Evolutionary conservation across 768 basidiomycete species (phyloP), one percentile per base, ranked within the genome.

Genomic region (Gloeophyllum trabeum): DNA sequence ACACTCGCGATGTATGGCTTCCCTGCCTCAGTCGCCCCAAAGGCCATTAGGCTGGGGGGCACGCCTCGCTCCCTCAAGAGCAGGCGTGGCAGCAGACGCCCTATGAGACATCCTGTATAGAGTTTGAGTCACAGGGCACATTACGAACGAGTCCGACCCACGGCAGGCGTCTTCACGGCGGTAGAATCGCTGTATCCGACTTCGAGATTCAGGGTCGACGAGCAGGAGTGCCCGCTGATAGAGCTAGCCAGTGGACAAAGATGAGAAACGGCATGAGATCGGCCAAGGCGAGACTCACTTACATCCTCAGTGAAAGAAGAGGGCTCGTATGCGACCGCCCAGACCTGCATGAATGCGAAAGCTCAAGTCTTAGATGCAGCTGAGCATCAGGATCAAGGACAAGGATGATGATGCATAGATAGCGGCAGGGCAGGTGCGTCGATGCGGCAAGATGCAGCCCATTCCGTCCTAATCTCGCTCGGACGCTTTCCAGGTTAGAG

Each of bases 1-100:
- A 7, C 25, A 69, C 79, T 55, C 51, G 74, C 87, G 35, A 84
- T 67, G 59, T 79, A 91, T 13, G 88, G 87, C 58, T 91, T 91
- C 24, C 81, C 80, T 21, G 73, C 59, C 40, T 69, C 58, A 1
- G 88, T 88, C 37, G 60, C 53, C 4, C 61, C 64, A 50, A 90
- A 76, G 4, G 59, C 51, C 61, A 83, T 70, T 12, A 61, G 54
- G 16, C 61, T 55, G 32, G 61, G 59, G 13, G 66, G 46, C 4
- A 82, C 51, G 16, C 79, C 83, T 36, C 67, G 72, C 49, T 77
- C 69, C 46, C 65, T 65, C 36, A 86, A 69, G 49, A 84, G 61
- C 42, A 70, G 62, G n/a, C 79, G 70, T 39, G 80, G 73, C 2
- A 91, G 70, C 30, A 90, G 68, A n/a, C 75, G 69, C 16, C 88